Base-by-base conservation (phyloP, 108 stramenopile species). In the Hondaea fermentalgiana region DNA sequence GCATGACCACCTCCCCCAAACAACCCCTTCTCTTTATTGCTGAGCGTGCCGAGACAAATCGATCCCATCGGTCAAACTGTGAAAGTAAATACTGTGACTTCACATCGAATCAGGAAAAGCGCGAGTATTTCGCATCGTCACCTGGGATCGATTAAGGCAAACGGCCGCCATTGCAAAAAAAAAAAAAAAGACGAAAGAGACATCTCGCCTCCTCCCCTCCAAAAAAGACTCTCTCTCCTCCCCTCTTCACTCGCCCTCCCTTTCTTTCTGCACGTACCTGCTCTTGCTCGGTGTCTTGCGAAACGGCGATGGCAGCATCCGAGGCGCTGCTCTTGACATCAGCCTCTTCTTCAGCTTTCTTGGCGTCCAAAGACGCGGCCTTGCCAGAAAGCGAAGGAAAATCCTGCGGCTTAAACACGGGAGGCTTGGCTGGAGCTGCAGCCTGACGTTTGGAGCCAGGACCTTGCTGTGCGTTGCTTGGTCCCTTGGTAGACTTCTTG, bases 301-400 rank as follows among this genome's bases (percentile, higher is more conserved):
- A 12, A 69, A 69, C 64, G 21, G 42, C 8, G 35, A 35, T 35
- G 10, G 64, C 35, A 6, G 64, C 42, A 2, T 69, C 64, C 10
- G 35, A 12, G 25, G 4, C 17, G 64, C 35, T 28, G 25, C 25
- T 69, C 64, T 69, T 42, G 25, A 23, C 35, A 23, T 42, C 42
- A 17, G 25, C 64, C 8, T 69, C 64, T 14, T 28, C 4, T 8
- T 53, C 76, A 28, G 51, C 10, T 12, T 47, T 12, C 12, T 12
- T 23, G 2, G 44, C 51, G 17, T 53, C 76, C n/a, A 6, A 43
- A 6, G 51, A 6, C 19, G 51, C 51, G 16, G 51, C 8, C 51
- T 83, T 83, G 51, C 76, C 49, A 12, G 76, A 83, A 14, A 83
- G 76, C 19, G 76, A 83, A 6, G 76, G 76, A 35, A 83, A 83